phyloP scores from a whole-genome alignment of 306 rosid genomes.

The Begonia masoniana region DNA sequence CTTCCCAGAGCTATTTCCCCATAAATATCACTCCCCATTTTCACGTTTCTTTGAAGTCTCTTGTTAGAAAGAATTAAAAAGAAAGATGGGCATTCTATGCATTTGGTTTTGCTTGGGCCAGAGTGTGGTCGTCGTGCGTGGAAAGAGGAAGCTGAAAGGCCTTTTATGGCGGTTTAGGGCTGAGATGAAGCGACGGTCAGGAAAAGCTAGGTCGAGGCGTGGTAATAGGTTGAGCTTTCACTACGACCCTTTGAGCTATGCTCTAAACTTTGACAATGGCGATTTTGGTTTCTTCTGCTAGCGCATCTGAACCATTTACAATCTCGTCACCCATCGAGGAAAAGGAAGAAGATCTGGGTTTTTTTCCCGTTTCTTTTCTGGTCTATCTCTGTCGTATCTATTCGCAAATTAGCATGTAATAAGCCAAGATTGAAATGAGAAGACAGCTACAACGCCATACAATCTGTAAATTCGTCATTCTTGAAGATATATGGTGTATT shows the following conservation, averaged over 20 bases:
- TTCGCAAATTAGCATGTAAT: too few species aligned
- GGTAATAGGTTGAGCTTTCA: conserved; percentile 24
- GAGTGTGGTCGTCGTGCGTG: conserved; percentile 13
- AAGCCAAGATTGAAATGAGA: too few species aligned
- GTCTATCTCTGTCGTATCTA: too few species aligned
- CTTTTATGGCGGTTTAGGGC: conserved; percentile 43
- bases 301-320: not conserved
- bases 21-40: too few species aligned
- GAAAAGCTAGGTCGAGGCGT: conserved; percentile 3
- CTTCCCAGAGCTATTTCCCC: too few species aligned
- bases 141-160: conserved; percentile 35
- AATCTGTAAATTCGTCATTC: too few species aligned
- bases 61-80: too few species aligned
- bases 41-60: too few species aligned
- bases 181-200: conserved; percentile 24
- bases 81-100: not conserved
- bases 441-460: too few species aligned
- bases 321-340: not conserved
- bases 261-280: conserved; percentile 59
- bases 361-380: not conserved
- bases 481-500: too few species aligned
- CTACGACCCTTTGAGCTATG: conserved; percentile 52
- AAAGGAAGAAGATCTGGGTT: not conserved
- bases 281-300: conserved; percentile 38
- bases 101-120: conserved; percentile 22